These are phyloP conservation scores for Solanum clarkiae DNA, from an alignment of 257 asterid species.

Conservation along the genomic window DNA sequence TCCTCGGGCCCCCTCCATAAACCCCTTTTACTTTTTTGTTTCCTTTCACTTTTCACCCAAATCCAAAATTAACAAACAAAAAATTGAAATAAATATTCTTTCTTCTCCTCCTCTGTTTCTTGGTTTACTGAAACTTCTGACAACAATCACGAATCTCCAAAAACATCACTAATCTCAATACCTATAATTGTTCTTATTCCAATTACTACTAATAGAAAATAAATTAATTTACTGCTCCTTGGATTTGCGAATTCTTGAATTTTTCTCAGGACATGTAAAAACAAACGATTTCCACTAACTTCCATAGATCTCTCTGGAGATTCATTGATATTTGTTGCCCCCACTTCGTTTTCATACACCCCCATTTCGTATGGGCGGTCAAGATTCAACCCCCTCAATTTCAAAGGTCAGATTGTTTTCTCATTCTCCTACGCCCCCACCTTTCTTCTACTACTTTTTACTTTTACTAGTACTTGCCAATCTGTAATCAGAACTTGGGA, in stretches of 20 bases:
- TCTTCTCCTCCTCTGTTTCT: not conserved
- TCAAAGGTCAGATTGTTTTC: not conserved
- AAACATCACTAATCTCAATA: not conserved
- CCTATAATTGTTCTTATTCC: not conserved
- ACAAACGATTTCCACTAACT: not conserved
- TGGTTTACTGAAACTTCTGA: not conserved
- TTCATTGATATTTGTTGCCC: not conserved
- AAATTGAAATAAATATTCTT: not conserved
- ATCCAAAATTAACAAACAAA: not conserved
- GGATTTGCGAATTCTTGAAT: not conserved
- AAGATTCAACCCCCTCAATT: conserved; percentile 4
- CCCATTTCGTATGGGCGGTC: not conserved
- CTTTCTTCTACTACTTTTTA: not conserved
- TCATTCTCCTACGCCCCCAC: not conserved
- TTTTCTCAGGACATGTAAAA: not conserved
- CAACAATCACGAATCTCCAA: not conserved
- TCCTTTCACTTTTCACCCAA: not conserved
- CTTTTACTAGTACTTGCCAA: not conserved
- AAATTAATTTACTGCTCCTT: not conserved
- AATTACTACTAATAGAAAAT: not conserved
- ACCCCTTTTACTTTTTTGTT: not conserved
- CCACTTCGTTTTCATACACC: not conserved
- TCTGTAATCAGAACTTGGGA: not conserved
- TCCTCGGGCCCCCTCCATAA: not conserved
- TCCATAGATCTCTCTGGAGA: not conserved